Base-by-base conservation (phyloP, 2,329 filamentous ascomycete genomes). In the Aspergillus piperis region DNA sequence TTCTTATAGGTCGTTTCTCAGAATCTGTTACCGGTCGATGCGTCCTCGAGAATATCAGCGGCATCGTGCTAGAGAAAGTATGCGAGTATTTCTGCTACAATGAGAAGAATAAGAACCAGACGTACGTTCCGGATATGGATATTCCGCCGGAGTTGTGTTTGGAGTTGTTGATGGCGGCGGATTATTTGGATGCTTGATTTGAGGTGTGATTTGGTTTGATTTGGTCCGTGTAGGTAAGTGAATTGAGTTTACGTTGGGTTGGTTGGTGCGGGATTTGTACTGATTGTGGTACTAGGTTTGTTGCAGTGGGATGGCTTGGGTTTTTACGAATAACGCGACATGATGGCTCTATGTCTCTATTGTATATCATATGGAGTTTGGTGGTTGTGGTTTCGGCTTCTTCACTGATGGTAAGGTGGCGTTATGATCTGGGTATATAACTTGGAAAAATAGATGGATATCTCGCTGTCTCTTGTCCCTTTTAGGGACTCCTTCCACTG, bases 41-140 rank as follows among this genome's bases (percentile, higher is more conserved):
- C 62, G 78, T 80, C 2, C 80, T 89, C 23, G 83, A 86, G 58
- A 86, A 84, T 42, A 83, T 89, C 64, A 88, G 84, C 66, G 86
- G 84, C 27, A 74, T 87, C 25, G 81, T 88, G 10, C 79, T 90
- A 2, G 87, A 89, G 69, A 88, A 88, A 72, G 85, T 90, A 56
- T 89, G 86, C 80, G 86, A 89, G 71, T 90, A 90, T 70, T 81
- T 90, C 48, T 88, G 87, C 73, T 89, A 89, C 77, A 85, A 87
- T 64, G 83, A 89, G 67, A 88, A 87, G 74, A 78, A 88, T 70
- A 83, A 84, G 64, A 80, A 86, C 49, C 78, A 81, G 59, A 81
- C 78, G 50, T 85, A 87, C 60, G 86, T 89, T 8, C 82, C 86
- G 0, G 87, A 90, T 67, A 86, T 88, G 83, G 86, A 89, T 48